Conservation (phyloP, 1,284 basidiomycete species). For the Moesziomyces sp. region DNA sequence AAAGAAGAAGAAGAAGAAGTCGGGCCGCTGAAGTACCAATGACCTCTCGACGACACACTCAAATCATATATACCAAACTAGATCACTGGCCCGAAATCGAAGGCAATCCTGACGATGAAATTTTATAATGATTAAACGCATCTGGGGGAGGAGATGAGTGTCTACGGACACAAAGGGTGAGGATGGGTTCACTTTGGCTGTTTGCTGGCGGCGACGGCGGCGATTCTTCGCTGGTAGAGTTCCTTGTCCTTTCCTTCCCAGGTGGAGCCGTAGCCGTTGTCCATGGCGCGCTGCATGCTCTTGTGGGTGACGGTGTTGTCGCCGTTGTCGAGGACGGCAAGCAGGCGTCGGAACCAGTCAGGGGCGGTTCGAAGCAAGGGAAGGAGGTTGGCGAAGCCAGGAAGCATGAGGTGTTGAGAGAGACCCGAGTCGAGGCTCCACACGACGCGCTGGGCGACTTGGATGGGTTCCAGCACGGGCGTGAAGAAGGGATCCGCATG, state of each 20-base stretch:
- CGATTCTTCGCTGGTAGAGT: slow-evolving; percentile 32
- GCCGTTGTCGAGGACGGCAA: slow-evolving; percentile 59
- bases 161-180: not conserved
- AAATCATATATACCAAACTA: not conserved
- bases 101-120: not conserved
- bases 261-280: slow-evolving; percentile 61
- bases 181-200: slow-evolving; percentile 10
- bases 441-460: slow-evolving; percentile 57
- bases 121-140: not conserved
- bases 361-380: slow-evolving; percentile 57
- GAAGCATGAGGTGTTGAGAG: slow-evolving; percentile 59
- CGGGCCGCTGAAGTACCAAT: slow-evolving; percentile 14
- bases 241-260: slow-evolving; percentile 54
- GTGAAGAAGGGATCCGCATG: slow-evolving; percentile 60
- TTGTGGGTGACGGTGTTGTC: slow-evolving; percentile 58
- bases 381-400: slow-evolving; percentile 52
- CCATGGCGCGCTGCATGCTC: slow-evolving; percentile 51
- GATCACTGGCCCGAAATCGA: not conserved
- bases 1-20: slow-evolving; percentile 37
- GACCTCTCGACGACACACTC: not conserved
- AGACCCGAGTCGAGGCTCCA: slow-evolving; percentile 59
- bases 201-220: slow-evolving; percentile 18
- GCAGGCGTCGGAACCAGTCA: slow-evolving; percentile 55
- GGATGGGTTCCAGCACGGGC: slow-evolving; percentile 61
- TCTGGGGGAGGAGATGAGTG: not conserved